Evolutionary conservation across 2,329 filamentous ascomycete species (phyloP).

Genomic region (Metarhizium robertsii): DNA sequence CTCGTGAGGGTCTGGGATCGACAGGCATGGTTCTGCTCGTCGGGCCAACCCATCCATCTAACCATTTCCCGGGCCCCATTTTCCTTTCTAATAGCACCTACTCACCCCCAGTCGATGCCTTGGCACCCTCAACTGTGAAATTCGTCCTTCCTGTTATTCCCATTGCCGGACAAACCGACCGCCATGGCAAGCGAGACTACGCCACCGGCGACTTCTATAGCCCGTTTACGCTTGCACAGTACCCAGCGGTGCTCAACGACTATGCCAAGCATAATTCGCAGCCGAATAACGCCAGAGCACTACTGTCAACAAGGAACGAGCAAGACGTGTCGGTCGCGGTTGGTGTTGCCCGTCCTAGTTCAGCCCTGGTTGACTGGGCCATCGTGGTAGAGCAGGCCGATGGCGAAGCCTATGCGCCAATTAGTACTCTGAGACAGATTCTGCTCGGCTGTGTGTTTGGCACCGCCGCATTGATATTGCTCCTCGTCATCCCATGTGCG

Average conservation of each 20-base stretch:
- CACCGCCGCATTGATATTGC: slow-evolving; percentile 61
- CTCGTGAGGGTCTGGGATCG: slow-evolving; percentile 58
- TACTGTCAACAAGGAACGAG: slow-evolving; percentile 65
- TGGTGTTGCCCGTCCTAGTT: slow-evolving; percentile 67
- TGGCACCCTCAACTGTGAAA: slow-evolving; percentile 38
- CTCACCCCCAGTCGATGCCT: slow-evolving; percentile 24
- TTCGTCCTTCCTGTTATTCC: slow-evolving; percentile 51
- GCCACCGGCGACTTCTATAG: slow-evolving; percentile 30
- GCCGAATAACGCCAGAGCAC: slow-evolving; percentile 58
- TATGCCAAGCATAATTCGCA: slow-evolving; percentile 40
- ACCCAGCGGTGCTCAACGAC: slow-evolving; percentile 52
- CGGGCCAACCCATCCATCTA: slow-evolving; percentile 56
- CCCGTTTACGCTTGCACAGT: slow-evolving; percentile 51
- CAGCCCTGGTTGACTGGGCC: slow-evolving; percentile 67
- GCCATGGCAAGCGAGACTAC: slow-evolving; percentile 31
- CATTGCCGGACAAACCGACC: slow-evolving; percentile 28
- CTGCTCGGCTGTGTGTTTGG: slow-evolving; percentile 80
- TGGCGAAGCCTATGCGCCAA: slow-evolving; percentile 66
- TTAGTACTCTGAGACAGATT: slow-evolving; percentile 66
- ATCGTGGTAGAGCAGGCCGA: slow-evolving; percentile 70
- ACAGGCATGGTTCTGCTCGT: slow-evolving; percentile 64
- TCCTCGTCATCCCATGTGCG: slow-evolving; percentile 69
- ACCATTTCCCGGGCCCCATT: slow-evolving; percentile 44
- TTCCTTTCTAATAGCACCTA: slow-evolving; percentile 39
- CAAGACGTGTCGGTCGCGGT: slow-evolving; percentile 60